phyloP scores from a whole-genome alignment of 2,329 filamentous ascomycete genomes.

The Penicillium sp. region DNA sequence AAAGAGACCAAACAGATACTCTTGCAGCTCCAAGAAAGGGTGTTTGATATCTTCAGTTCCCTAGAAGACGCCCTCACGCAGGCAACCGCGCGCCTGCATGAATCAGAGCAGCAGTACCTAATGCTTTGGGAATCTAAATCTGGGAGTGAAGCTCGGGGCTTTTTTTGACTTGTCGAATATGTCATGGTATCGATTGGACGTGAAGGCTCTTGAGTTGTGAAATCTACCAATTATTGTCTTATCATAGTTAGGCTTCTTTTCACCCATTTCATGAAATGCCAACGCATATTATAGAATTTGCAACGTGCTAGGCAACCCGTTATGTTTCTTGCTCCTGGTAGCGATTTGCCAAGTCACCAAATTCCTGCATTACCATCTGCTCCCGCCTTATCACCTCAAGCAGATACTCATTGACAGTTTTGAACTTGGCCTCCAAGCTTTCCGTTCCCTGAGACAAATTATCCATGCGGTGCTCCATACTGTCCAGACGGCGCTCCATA shows the following conservation, averaged over 20 bases:
- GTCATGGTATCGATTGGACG: neutral
- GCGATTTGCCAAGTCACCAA: neutral
- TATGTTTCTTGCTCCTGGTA: neutral
- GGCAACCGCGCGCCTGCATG: constrained; percentile 1
- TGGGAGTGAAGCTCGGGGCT: neutral
- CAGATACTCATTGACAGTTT: neutral
- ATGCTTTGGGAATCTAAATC: neutral
- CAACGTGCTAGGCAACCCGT: neutral
- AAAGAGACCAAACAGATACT: constrained; percentile 17
- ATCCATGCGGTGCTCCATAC: neutral
- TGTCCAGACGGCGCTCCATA: neutral
- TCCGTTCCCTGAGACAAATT: neutral
- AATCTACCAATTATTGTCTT: neutral
- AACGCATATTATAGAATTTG: neutral
- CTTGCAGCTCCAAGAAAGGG: constrained; percentile 8
- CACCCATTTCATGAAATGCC: neutral
- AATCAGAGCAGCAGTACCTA: constrained; percentile 6
- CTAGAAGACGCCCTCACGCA: constrained; percentile 10
- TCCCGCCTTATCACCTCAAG: neutral
- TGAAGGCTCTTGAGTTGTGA: neutral
- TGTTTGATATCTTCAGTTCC: constrained; percentile 6
- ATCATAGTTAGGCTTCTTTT: neutral
- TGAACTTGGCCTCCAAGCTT: neutral
- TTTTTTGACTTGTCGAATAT: neutral
- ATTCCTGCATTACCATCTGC: neutral